Evolutionary conservation across 768 basidiomycete species (phyloP).

Genomic region (Suillus spraguei): DNA sequence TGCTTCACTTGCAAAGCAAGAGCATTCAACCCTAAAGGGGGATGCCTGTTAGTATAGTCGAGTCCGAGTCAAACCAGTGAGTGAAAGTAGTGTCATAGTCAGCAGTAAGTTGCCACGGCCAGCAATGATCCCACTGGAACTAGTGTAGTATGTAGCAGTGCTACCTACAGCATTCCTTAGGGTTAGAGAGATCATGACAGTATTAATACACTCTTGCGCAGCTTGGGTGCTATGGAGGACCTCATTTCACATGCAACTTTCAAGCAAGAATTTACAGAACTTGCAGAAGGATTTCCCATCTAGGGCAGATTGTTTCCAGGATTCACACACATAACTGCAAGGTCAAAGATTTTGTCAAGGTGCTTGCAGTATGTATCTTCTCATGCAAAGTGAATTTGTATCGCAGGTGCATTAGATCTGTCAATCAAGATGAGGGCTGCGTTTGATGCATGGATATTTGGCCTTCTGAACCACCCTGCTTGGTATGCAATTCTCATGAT

Average conservation of each 20-base stretch:
- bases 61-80: too few relatives aligned
- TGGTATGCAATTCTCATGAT: background rate
- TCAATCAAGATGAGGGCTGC: background rate
- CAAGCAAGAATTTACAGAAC: constrained; percentile 68
- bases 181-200: constrained; percentile 12
- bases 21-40: too few relatives aligned
- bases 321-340: constrained; percentile 92
- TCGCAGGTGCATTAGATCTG: constrained; percentile 1
- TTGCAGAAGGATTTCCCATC: constrained; percentile 84
- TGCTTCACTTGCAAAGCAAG: too few relatives aligned
- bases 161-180: constrained; percentile 37
- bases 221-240: constrained; percentile 96
- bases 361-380: constrained; percentile 59
- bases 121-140: too few relatives aligned
- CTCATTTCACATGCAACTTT: constrained; percentile 81
- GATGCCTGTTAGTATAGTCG: too few relatives aligned
- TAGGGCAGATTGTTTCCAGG: constrained; percentile 92
- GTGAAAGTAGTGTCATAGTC: too few relatives aligned
- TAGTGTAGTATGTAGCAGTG: too few relatives aligned
- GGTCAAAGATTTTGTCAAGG: constrained; percentile 85
- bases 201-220: constrained; percentile 33
- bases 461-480: background rate
- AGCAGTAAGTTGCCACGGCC: too few relatives aligned
- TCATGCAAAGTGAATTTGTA: constrained; percentile 1
- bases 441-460: background rate